Evolutionary conservation across 148 eudicot species (phyloP).

Genomic region (Arbutus unedo): DNA sequence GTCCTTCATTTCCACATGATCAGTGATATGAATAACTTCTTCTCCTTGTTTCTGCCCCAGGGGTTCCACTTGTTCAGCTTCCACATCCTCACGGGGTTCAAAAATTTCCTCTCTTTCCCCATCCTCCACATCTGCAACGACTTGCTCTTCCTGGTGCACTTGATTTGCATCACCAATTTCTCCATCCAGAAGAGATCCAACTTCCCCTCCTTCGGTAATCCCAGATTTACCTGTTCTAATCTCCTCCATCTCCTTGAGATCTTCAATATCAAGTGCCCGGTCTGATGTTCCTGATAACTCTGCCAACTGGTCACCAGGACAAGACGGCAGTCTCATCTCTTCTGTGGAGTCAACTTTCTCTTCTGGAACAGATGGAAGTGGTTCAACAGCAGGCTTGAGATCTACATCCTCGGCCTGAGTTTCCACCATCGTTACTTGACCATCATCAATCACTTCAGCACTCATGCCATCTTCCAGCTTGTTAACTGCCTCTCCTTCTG

Average conservation of each 20-base stretch:
- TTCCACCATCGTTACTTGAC: background rate
- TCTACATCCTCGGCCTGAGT: background rate
- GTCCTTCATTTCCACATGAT: background rate
- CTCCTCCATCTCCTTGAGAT: background rate
- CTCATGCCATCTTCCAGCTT: background rate
- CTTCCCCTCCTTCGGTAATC: background rate
- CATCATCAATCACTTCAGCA: background rate
- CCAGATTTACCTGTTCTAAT: background rate
- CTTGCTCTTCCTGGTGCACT: slow-evolving; percentile 1
- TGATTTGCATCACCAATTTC: background rate
- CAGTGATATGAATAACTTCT: too few relatives aligned
- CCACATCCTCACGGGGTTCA: background rate
- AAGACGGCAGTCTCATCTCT: background rate
- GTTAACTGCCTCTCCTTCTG: background rate
- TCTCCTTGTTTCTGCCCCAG: background rate
- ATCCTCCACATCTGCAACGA: background rate
- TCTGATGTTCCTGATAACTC: background rate
- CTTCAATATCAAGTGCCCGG: background rate
- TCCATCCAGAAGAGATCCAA: background rate
- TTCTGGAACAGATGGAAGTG: slow-evolving; percentile 1
- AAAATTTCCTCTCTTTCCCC: background rate
- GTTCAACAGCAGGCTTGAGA: background rate
- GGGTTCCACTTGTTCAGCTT: too few relatives aligned
- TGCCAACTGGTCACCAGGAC: background rate
- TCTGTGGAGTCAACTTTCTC: background rate